Evolutionary conservation across 129 eudicot species (phyloP).

Genomic region (Centrapalus pauciflorus): DNA sequence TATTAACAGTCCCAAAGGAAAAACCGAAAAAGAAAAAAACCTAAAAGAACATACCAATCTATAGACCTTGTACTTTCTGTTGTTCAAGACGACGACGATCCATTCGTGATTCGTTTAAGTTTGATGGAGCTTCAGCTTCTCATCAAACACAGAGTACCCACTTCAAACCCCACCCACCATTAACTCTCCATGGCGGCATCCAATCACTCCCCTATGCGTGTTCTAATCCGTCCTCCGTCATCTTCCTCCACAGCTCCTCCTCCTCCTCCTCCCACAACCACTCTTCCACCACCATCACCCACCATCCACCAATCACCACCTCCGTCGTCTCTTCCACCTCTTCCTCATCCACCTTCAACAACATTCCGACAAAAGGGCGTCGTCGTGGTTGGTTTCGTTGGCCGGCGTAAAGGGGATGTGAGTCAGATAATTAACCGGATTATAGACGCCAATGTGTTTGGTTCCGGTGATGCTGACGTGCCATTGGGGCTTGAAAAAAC

Average conservation of each 20-base stretch:
- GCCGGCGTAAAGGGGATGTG: slow-evolving; percentile 46
- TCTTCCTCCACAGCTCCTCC: slow-evolving; percentile 26
- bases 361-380: slow-evolving; percentile 42
- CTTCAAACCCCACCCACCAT: slow-evolving; percentile 30
- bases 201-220: slow-evolving; percentile 63
- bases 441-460: slow-evolving; percentile 65
- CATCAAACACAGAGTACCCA: neutral
- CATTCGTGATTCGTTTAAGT: neutral
- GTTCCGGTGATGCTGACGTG: slow-evolving; percentile 60
- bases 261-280: slow-evolving; percentile 24
- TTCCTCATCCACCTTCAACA: slow-evolving; percentile 28
- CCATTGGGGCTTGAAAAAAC: slow-evolving; percentile 28
- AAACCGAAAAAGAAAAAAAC: no score
- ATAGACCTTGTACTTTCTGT: slow-evolving; percentile 7
- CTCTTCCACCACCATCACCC: slow-evolving; percentile 30
- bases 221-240: slow-evolving; percentile 69
- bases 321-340: slow-evolving; percentile 23
- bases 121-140: slow-evolving; percentile 22
- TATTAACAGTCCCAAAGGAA: no score
- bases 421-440: slow-evolving; percentile 69
- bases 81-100: neutral
- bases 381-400: slow-evolving; percentile 82
- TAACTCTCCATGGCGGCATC: slow-evolving; percentile 48
- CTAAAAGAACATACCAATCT: no score
- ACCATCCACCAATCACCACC: slow-evolving; percentile 11